phyloP scores from a whole-genome alignment of 2,329 filamentous ascomycete genomes.

The Emmonsia crescens region DNA sequence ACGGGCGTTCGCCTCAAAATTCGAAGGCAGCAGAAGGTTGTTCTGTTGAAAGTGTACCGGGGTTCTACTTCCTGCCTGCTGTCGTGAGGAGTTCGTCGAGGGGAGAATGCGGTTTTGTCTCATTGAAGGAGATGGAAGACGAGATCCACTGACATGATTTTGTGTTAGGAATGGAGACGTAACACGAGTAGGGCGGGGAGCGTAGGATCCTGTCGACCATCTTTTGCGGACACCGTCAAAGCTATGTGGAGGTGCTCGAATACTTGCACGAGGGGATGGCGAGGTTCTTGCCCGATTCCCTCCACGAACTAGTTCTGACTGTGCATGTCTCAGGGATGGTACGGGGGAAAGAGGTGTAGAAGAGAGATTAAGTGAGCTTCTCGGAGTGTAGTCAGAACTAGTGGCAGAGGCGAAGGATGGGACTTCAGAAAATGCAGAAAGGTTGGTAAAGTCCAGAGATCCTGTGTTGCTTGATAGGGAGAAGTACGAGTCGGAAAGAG shows the following conservation, averaged over 20 bases:
- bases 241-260: constrained; percentile 60
- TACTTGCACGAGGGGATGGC: constrained; percentile 56
- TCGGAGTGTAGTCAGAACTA: constrained; percentile 47
- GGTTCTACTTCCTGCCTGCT: neutral
- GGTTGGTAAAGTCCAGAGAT: constrained; percentile 53
- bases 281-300: constrained; percentile 58
- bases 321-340: constrained; percentile 57
- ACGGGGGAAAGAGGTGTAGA: constrained; percentile 63
- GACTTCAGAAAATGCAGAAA: constrained; percentile 61
- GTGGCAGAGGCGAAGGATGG: constrained; percentile 42
- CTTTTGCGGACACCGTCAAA: constrained; percentile 59
- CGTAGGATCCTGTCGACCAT: constrained; percentile 69
- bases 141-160: neutral
- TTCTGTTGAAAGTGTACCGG: constrained; percentile 8
- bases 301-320: constrained; percentile 44
- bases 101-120: neutral
- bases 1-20: constrained; percentile 36
- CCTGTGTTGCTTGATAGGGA: constrained; percentile 51
- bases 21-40: constrained; percentile 35
- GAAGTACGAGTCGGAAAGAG: constrained; percentile 63
- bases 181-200: constrained; percentile 42
- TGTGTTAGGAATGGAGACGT: constrained; percentile 4
- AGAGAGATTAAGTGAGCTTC: constrained; percentile 56
- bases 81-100: neutral
- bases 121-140: constrained; percentile 6